Evolutionary conservation across 306 rosid species (phyloP), one percentile per base, ranked within the genome.

Genomic region (Pyrus betulifolia): DNA sequence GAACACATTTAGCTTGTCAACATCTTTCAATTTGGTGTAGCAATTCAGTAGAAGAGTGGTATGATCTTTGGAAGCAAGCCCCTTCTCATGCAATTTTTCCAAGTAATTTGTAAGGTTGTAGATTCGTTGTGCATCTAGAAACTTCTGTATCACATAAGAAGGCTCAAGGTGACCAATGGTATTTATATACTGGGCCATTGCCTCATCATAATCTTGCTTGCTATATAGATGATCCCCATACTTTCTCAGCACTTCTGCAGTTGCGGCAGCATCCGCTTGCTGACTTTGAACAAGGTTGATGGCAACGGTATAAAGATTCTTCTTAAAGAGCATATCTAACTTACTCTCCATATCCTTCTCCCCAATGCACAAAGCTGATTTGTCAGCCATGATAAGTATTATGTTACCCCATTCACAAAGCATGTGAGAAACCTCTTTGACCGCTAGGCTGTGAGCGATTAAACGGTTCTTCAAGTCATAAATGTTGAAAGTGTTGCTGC

Each of bases 301-400:
- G 61, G 97, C 99, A 21, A 92, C 97, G 5, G 96, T 84, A 82
- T 95, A 95, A 54, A 95, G 84, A 77, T 95, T 95, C 84, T 95
- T 95, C 90, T 92, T 95, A 82, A 95, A 95, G 12, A 95, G 86
- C 99, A 95, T 90, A 79, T 95, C 99, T 84, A 95, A 82, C 84
- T 95, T 95, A 91, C 97, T 95, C 91, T 95, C 99, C 99, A 95
- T 95, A 85, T 95, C 99, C 82, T 95, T 95, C 87, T 95, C 99
- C 76, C 99, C 97, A 69, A 92, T 84, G 83, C 97, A 95, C 67
- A 92, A 86, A 81, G 91, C 92, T 46, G 99, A 89, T 65, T 90
- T 93, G 82, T 95, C 97, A 42, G 81, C 80, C 99, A 88, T 92
- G 76, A 95, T 78, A 70, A 95, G 97, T 81, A 95, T 83, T 81